Evolutionary conservation across 129 eudicot species (phyloP), one percentile per base, ranked within the genome.

Genomic region (Oenanthe sinensis): DNA sequence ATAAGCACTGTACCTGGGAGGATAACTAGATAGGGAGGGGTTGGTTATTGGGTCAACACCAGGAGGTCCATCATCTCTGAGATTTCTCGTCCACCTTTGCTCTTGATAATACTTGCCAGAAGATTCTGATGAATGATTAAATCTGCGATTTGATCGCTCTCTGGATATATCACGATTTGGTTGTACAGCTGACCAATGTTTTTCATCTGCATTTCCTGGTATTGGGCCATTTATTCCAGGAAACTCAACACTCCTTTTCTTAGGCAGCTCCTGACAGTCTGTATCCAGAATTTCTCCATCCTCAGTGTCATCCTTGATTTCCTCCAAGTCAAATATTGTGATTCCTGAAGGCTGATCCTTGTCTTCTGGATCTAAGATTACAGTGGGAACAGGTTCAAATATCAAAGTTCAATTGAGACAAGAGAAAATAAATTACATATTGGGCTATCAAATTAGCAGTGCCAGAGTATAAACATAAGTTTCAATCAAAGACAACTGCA

Each of bases 161-260:
- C 96, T 90, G 28, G 89, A 85, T 12, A 67, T 60, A 63, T 79
- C 85, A 19, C 69, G 80, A 80, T 71, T 85, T 84, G 89, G 86
- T 44, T 96, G 81, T 75, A 81, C 60, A 62, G 84, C 81, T 44
- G 89, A 87, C 98, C 98, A 94, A 8, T 79, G 89, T 79, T 83
- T 75, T 86, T 88, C 92, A 73, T 89, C 96, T 14, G 98, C 98
- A 33, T 94, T 88, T 67, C 87, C 91, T 0, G 98, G 98, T 7
- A 94, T 81, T 1, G 98, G 98, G 11, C 88, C 90, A 68, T 94
- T 94, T 44, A 94, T 85, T 50, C 98, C 98, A 0, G 98, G 98
- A 81, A 91, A 91, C 62, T 83, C 83, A 16, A 91, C 93, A 33
- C 88, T 91, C 93, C 73, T 90, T 88, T 88, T 94, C 83, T 74